Evolutionary conservation across 495 filamentous ascomycete species (phyloP), one percentile per base, ranked within the genome.

Genomic region (Pyrenula aspistea): DNA sequence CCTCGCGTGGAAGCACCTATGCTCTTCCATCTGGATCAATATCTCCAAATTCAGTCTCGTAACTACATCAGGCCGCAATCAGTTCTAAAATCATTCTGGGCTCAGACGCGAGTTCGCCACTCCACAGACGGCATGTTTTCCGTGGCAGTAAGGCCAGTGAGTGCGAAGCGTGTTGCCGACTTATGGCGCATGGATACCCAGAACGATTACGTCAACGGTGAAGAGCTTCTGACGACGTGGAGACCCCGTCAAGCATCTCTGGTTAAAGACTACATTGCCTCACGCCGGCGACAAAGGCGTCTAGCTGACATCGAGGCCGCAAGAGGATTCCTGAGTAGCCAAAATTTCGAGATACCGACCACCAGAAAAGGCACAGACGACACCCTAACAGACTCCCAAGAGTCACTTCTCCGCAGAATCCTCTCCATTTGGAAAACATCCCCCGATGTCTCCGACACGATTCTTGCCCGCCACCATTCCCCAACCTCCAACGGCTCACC

Each of bases 111-210:
- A 24, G 84, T 95, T 61, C 87, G 95, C 20, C 91, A 92, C 70
- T 91, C 89, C 22, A 88, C 84, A 1, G 86, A 85, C 22, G 83
- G 82, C 47, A 85, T 95, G 59, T 99, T 94, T 73, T 87, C 87
- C 10, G 71, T 96, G 42, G 80, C 82, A 24, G 83, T 99, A 67
- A 87, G 86, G 48, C 93, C 93, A 0, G 83, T 87, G 11, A 89
- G 90, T 21, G 89, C 92, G 48, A 95, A 95, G 69, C 82, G 88
- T 24, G 93, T 88, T 0, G 88, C 88, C 8, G 93, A 98, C 63
- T 76, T 98, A 2, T 98, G 93, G 93, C 81, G 93, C 53, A 95
- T 98, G 90, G 92, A 91, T 67, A 96, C 89, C 2, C 83, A 89
- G 52, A 83, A 92, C 60, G 87, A 92, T 64, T 96, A 95, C 62